These are phyloP conservation scores for Hammondia hammondi DNA, from an alignment of 169 alveolate species.

Conservation along the genomic window DNA sequence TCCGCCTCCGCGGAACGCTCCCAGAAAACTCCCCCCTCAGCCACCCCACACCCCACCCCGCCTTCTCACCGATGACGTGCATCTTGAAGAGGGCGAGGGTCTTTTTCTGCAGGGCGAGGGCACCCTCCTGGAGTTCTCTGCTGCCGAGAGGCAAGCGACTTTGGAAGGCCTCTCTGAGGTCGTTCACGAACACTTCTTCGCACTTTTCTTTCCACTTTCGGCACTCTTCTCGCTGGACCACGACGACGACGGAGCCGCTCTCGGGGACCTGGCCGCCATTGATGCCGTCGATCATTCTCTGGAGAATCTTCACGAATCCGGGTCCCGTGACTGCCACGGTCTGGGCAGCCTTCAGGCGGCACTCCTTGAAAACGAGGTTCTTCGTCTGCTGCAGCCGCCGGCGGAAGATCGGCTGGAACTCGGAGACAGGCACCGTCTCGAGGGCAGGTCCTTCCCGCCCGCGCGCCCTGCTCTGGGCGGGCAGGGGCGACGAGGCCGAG, in stretches of 20 bases:
- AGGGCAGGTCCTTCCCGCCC: not conserved
- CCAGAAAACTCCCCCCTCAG: not conserved
- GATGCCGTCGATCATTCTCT: slow-evolving; percentile 61
- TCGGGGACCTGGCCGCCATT: slow-evolving; percentile 67
- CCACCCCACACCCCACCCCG: not conserved
- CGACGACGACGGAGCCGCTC: slow-evolving; percentile 51
- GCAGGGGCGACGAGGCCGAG: not conserved
- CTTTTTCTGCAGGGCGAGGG: slow-evolving; percentile 54
- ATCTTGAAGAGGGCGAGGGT: slow-evolving; percentile 54
- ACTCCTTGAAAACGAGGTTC: slow-evolving; percentile 53
- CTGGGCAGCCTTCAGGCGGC: slow-evolving; percentile 56
- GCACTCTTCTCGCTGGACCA: slow-evolving; percentile 63
- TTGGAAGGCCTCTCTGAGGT: slow-evolving; percentile 62
- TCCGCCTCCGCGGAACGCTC: not conserved
- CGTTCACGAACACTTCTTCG: slow-evolving; percentile 60
- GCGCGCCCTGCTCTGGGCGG: not conserved
- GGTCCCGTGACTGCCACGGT: slow-evolving; percentile 46
- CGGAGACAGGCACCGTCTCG: slow-evolving; percentile 63
- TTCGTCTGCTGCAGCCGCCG: slow-evolving; percentile 63
- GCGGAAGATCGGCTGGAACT: slow-evolving; percentile 57
- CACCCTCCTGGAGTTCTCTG: slow-evolving; percentile 63
- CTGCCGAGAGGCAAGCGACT: slow-evolving; percentile 43
- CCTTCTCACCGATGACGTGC: slow-evolving; percentile 57
- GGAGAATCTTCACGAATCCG: slow-evolving; percentile 47
- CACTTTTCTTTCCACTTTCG: slow-evolving; percentile 59